These are phyloP conservation scores for Aspergillus tubingensis DNA, from an alignment of 2,329 filamentous ascomycete species.

Conservation along the genomic window DNA sequence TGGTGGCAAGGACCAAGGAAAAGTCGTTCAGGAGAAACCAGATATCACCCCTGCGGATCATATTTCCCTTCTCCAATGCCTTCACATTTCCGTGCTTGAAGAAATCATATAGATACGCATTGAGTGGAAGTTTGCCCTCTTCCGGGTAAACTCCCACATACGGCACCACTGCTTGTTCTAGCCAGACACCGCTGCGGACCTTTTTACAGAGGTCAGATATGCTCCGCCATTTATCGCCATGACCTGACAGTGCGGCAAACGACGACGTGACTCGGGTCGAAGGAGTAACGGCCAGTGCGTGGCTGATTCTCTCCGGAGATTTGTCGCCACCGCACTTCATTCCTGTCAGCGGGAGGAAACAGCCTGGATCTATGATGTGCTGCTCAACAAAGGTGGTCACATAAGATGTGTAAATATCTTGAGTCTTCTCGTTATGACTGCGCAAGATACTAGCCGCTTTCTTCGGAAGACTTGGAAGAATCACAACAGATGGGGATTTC, in stretches of 20 bases:
- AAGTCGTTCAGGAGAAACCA: conserved; percentile 74
- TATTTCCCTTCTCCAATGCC: conserved; percentile 64
- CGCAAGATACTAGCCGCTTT: conserved; percentile 59
- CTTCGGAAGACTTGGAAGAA: conserved; percentile 64
- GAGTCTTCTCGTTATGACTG: conserved; percentile 65
- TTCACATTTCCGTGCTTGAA: conserved; percentile 70
- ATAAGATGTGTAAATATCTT: conserved; percentile 68
- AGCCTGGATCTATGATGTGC: conserved; percentile 58
- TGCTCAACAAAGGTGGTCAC: conserved; percentile 69
- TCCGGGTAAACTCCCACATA: conserved; percentile 64
- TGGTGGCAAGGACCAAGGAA: conserved; percentile 50
- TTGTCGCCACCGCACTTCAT: conserved; percentile 42
- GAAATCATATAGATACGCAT: conserved; percentile 66
- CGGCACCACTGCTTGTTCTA: conserved; percentile 73
- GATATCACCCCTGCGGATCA: conserved; percentile 65
- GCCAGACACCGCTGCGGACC: conserved; percentile 68
- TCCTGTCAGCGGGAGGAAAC: conserved; percentile 60
- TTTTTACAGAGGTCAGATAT: conserved; percentile 69
- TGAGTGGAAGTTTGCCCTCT: conserved; percentile 49
- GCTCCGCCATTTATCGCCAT: conserved; percentile 63
- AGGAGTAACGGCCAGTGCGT: neutral
- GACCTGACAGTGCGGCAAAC: conserved; percentile 71
- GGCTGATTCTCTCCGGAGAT: conserved; percentile 6
- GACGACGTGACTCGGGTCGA: conserved; percentile 58
- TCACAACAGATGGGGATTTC: conserved; percentile 63